A percentile compares a stretch with the other conserved stretches of the same genome.
Evolutionary conservation across 257 asterid genomes (phyloP).

Genomic region (Solanum virginianum): DNA sequence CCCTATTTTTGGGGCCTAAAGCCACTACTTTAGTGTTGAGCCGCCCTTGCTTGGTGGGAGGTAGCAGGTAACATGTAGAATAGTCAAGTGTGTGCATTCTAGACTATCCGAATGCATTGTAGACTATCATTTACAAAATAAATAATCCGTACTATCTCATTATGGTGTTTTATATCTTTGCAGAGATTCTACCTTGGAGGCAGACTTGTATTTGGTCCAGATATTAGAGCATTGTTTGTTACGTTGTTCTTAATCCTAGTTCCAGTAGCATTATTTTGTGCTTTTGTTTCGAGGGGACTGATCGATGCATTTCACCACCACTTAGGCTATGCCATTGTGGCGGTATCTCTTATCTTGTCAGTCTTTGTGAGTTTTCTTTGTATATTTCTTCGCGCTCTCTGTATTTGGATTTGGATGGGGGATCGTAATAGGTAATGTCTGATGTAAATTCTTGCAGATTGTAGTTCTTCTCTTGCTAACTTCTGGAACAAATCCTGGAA

Average conservation of each 20-base stretch:
- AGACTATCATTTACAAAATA: neutral
- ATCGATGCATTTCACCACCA: conserved; percentile 2
- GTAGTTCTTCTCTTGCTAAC: conserved; percentile 3
- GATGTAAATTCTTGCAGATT: neutral
- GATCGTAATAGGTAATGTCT: neutral
- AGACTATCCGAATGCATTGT: neutral
- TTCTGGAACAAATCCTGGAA: conserved; percentile 6
- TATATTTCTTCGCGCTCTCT: neutral
- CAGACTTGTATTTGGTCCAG: conserved; percentile 23
- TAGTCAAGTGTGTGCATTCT: neutral
- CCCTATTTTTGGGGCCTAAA: too few relatives aligned
- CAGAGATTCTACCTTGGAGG: conserved; percentile 21
- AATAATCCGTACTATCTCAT: neutral
- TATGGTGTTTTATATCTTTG: neutral
- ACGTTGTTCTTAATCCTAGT: conserved; percentile 12
- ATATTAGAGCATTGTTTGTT: conserved; percentile 9
- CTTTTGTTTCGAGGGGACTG: conserved; percentile 7
- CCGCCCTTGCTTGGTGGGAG: neutral
- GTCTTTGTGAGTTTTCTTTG: conserved; percentile 3
- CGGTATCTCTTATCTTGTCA: conserved; percentile 1
- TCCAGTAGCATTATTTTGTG: conserved; percentile 11
- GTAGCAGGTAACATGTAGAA: neutral
- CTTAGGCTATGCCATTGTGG: conserved; percentile 2
- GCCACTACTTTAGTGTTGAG: too few relatives aligned
- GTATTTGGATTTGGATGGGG: neutral